Conservation (phyloP, 73 alveolate species). For the Paramecium caudatum region DNA sequence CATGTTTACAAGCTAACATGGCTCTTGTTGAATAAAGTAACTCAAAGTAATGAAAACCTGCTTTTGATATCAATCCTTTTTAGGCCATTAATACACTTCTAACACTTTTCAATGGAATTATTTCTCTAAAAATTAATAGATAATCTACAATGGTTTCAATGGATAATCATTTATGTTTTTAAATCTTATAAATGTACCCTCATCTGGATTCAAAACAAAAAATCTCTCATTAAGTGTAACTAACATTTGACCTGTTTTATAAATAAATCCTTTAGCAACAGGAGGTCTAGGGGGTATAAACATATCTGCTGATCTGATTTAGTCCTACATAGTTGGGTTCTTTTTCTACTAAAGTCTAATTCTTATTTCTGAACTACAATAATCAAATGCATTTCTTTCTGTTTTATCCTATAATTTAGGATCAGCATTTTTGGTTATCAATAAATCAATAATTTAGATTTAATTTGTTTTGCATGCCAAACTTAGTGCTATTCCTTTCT, state of each 20-base stretch:
- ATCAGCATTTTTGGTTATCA: slow-evolving; percentile 17
- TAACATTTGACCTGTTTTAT: slow-evolving; percentile 66
- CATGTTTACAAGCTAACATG: slow-evolving; percentile 74
- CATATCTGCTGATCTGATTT: slow-evolving; percentile 34
- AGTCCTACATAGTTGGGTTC: slow-evolving; percentile 16
- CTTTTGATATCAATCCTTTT: slow-evolving; percentile 50
- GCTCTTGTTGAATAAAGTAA: slow-evolving; percentile 49
- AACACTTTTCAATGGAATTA: slow-evolving; percentile 69
- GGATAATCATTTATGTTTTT: slow-evolving; percentile 64
- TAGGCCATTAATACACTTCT: slow-evolving; percentile 31
- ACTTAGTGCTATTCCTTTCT: slow-evolving; percentile 58
- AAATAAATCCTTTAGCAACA: slow-evolving; percentile 42
- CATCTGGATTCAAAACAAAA: slow-evolving; percentile 75
- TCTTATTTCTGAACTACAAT: slow-evolving; percentile 46
- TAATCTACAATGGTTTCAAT: slow-evolving; percentile 60
- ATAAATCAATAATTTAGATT: background rate
- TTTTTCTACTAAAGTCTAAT: slow-evolving; percentile 13
- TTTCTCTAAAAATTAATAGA: slow-evolving; percentile 43
- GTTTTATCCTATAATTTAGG: slow-evolving; percentile 48
- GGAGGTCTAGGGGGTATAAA: slow-evolving; percentile 78
- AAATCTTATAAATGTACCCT: slow-evolving; percentile 71
- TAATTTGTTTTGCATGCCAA: slow-evolving; percentile 5
- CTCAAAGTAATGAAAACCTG: slow-evolving; percentile 70
- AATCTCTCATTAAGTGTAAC: slow-evolving; percentile 68
- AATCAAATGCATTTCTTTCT: slow-evolving; percentile 29